These are phyloP conservation scores for Porphyridium purpureum DNA, from an alignment of 23 red algal genomes.

Conservation along the genomic window DNA sequence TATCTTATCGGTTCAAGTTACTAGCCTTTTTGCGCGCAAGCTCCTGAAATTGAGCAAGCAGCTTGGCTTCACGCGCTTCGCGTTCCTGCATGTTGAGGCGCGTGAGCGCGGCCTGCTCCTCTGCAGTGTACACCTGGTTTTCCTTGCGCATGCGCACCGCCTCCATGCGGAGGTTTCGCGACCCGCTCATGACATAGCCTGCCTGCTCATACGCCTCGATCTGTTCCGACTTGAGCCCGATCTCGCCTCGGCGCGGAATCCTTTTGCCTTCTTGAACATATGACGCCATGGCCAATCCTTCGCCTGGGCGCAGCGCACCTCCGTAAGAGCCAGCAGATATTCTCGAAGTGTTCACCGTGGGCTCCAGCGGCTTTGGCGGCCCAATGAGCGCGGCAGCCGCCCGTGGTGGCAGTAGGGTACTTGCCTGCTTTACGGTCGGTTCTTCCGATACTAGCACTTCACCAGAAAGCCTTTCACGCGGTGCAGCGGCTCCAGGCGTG, in stretches of 20 bases:
- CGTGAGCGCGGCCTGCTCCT: conserved; percentile 46
- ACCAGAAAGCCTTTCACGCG: no score
- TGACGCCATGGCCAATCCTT: conserved; percentile 59
- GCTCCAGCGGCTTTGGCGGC: no score
- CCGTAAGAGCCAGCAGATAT: conserved; percentile 33
- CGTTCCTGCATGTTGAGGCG: conserved; percentile 42
- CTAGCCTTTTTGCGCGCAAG: conserved; percentile 2
- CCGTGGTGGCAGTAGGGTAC: no score
- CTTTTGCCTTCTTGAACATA: conserved; percentile 57
- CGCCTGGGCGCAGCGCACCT: conserved; percentile 29
- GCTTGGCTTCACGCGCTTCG: conserved; percentile 14
- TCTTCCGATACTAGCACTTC: no score
- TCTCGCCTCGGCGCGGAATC: conserved; percentile 71
- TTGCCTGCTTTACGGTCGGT: no score
- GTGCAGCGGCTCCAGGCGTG: no score
- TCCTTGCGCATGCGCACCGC: conserved; percentile 80
- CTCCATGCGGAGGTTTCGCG: conserved; percentile 79
- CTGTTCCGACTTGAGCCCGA: conserved; percentile 46
- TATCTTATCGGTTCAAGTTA: neutral
- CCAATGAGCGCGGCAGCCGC: no score
- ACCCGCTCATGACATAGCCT: conserved; percentile 87
- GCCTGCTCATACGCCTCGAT: conserved; percentile 45
- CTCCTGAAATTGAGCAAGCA: conserved; percentile 43
- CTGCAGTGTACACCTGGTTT: conserved; percentile 78
- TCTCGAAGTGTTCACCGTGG: no score